Percentiles rank a stretch among this genome's conserved stretches.
Conservation (phyloP, 768 basidiomycete species). For the Boletus eberwhitei region DNA sequence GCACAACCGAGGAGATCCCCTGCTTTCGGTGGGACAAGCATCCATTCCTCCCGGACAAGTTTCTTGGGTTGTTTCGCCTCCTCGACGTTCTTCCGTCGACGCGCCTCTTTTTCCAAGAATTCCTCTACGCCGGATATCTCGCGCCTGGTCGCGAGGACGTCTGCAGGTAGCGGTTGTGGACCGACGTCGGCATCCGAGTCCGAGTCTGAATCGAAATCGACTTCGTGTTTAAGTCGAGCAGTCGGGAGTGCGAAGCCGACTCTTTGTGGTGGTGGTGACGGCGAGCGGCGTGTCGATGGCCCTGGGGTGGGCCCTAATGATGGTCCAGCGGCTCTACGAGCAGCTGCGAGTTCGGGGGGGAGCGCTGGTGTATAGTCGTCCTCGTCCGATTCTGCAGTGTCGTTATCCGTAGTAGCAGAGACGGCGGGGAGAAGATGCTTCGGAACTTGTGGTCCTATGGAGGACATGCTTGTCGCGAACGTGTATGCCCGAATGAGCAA, state of each 20-base stretch:
- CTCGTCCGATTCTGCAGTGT: conserved; percentile 39
- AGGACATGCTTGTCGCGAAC: conserved; percentile 37
- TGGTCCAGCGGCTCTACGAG: conserved; percentile 34
- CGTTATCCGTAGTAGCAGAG: conserved; percentile 18
- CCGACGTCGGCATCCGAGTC: conserved; percentile 81
- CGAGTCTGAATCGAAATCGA: conserved; percentile 35
- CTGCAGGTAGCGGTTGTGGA: conserved; percentile 68
- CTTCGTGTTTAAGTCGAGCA: conserved; percentile 30
- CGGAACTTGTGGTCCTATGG: conserved; percentile 59
- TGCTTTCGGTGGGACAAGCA: conserved; percentile 88
- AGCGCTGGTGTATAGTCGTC: conserved; percentile 73
- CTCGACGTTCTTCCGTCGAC: conserved; percentile 68
- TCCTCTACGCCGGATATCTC: conserved; percentile 69
- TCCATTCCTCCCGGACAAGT: conserved; percentile 91
- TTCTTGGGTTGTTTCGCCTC: conserved; percentile 78
- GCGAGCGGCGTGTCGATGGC: conserved; percentile 20
- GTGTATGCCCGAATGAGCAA: neutral
- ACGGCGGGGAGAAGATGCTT: conserved; percentile 37
- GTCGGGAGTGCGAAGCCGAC: conserved; percentile 56
- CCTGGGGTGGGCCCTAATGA: conserved; percentile 21
- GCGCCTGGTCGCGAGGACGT: conserved; percentile 27
- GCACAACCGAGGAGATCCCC: conserved; percentile 76
- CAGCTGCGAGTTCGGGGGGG: conserved; percentile 63
- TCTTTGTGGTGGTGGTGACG: conserved; percentile 27
- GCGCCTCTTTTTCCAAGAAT: conserved; percentile 84